Conservation (phyloP, 2,329 filamentous ascomycete species). For the Byssothecium circinans region DNA sequence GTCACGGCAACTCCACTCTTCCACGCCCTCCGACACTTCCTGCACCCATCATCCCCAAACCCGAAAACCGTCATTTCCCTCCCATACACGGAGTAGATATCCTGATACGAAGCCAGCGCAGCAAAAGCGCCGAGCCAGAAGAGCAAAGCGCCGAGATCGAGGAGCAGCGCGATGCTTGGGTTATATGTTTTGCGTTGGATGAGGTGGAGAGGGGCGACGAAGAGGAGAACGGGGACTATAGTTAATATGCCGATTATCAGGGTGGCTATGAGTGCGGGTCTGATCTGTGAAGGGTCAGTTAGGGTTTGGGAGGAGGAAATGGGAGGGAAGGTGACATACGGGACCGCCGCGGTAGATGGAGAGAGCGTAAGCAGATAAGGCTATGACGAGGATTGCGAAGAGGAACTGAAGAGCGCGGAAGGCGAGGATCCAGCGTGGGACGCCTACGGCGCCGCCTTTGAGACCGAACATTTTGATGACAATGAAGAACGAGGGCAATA, state of each 20-base stretch:
- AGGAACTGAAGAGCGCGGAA: conserved; percentile 32
- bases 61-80: not conserved
- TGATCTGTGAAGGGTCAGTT: conserved; percentile 12
- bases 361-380: conserved; percentile 26
- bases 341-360: conserved; percentile 20
- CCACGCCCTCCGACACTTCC: conserved; percentile 18
- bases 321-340: conserved; percentile 9
- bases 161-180: conserved; percentile 16
- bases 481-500: too few relatives aligned
- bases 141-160: conserved; percentile 18
- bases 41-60: conserved; percentile 5
- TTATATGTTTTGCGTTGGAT: conserved; percentile 21
- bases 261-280: conserved; percentile 20
- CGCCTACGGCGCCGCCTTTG: conserved; percentile 6
- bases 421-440: conserved; percentile 20
- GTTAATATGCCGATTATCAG: conserved; percentile 21
- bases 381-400: conserved; percentile 30
- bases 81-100: conserved; percentile 16
- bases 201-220: conserved; percentile 19
- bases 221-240: conserved; percentile 19
- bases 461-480: conserved; percentile 8
- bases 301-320: not conserved
- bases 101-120: conserved; percentile 20
- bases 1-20: conserved; percentile 16
- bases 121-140: conserved; percentile 25